phyloP scores from a whole-genome alignment of 805 yeast species.

The Kregervanrija fluxuum region DNA sequence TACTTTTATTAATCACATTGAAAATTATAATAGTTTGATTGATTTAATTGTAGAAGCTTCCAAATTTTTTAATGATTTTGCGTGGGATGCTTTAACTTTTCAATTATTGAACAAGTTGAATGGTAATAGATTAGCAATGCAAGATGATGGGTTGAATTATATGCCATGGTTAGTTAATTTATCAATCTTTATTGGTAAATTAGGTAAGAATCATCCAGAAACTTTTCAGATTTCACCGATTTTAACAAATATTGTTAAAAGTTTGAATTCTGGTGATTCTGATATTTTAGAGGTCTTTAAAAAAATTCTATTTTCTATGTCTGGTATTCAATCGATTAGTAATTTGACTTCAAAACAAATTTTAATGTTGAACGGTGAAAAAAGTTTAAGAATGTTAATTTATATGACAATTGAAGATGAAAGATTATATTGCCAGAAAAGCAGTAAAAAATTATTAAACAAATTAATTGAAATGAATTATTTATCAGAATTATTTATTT shows the following conservation, averaged over 20 bases:
- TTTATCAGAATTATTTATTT: slow-evolving; percentile 57
- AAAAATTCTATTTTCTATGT: slow-evolving; percentile 64
- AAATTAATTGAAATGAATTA: slow-evolving; percentile 36
- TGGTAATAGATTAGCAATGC: slow-evolving; percentile 58
- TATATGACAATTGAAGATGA: slow-evolving; percentile 52
- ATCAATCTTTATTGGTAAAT: slow-evolving; percentile 68
- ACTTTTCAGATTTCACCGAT: slow-evolving; percentile 58
- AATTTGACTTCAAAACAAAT: slow-evolving; percentile 65
- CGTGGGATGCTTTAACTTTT: slow-evolving; percentile 80
- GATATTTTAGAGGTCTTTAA: slow-evolving; percentile 57
- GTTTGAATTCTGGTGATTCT: slow-evolving; percentile 52
- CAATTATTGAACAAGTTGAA: slow-evolving; percentile 67
- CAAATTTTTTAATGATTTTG: slow-evolving; percentile 61
- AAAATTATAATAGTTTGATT: slow-evolving; percentile 83
- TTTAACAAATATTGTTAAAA: slow-evolving; percentile 50
- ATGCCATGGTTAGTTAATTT: slow-evolving; percentile 82
- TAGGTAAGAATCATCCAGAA: slow-evolving; percentile 46
- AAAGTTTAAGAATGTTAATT: slow-evolving; percentile 46
- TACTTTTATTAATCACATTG: slow-evolving; percentile 72
- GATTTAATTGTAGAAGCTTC: slow-evolving; percentile 75
- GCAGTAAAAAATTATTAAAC: slow-evolving; percentile 46
- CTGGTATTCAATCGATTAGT: slow-evolving; percentile 66
- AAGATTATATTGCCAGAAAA: slow-evolving; percentile 38
- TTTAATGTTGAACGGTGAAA: slow-evolving; percentile 56
- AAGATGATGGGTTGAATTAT: slow-evolving; percentile 73